Conservation (phyloP, 2,329 filamentous ascomycete species). For the Zasmidium angulare region DNA sequence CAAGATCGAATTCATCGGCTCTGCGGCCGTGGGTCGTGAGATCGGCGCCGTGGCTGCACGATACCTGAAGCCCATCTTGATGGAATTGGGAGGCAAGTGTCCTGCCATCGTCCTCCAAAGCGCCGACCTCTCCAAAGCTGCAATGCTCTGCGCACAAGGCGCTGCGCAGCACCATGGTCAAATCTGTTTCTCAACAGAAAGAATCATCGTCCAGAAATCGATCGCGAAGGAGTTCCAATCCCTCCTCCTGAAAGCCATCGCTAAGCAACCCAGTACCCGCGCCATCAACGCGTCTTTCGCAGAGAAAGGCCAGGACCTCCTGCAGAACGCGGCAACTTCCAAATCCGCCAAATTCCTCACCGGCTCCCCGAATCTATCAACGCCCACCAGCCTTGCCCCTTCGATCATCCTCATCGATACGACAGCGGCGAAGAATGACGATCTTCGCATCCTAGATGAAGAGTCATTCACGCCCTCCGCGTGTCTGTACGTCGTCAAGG, state of each 20-base stretch:
- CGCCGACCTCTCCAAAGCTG: conserved; percentile 72
- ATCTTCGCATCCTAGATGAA: background rate
- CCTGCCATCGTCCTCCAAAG: conserved; percentile 77
- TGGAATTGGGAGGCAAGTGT: conserved; percentile 83
- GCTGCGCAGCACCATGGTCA: conserved; percentile 73
- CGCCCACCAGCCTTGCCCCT: background rate
- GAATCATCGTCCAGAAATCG: conserved; percentile 62
- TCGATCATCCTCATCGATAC: background rate
- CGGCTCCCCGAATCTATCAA: conserved; percentile 35
- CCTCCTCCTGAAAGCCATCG: background rate
- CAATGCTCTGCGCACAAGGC: conserved; percentile 65
- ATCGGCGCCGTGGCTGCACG: conserved; percentile 69
- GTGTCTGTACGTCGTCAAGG: conserved; percentile 63
- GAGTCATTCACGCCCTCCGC: conserved; percentile 72
- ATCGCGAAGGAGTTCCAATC: conserved; percentile 35
- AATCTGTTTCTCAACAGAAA: conserved; percentile 83
- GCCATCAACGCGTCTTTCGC: background rate
- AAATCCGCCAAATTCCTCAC: conserved; percentile 59
- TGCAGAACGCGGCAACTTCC: conserved; percentile 54
- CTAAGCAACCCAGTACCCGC: background rate
- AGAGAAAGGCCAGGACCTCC: conserved; percentile 44
- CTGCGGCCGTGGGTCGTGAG: conserved; percentile 68
- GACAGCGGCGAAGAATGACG: background rate
- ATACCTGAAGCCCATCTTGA: conserved; percentile 73
- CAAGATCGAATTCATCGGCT: conserved; percentile 78